phyloP scores from a whole-genome alignment of 495 filamentous ascomycete genomes.

The Hypoxylon lienhwacheense region DNA sequence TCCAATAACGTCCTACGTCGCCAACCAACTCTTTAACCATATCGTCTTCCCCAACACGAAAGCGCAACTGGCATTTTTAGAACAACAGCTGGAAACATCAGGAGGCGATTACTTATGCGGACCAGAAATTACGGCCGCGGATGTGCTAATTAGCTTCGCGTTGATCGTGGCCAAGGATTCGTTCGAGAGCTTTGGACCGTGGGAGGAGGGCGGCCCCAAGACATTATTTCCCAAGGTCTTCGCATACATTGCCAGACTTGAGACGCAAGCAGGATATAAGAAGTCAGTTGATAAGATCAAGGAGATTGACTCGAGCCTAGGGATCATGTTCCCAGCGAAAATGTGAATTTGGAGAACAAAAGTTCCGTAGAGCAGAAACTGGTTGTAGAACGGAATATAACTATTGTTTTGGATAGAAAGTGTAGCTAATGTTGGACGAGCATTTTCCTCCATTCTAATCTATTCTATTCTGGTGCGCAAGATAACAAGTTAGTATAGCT shows the following conservation, averaged over 20 bases:
- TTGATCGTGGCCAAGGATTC: constrained; percentile 60
- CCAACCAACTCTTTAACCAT: constrained; percentile 57
- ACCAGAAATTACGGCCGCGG: constrained; percentile 69
- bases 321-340: constrained; percentile 19
- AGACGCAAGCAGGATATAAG: constrained; percentile 63
- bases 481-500: too few relatives aligned
- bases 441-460: too few relatives aligned
- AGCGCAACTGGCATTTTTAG: constrained; percentile 70
- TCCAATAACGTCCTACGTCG: constrained; percentile 68
- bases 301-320: constrained; percentile 57
- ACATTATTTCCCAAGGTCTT: constrained; percentile 50
- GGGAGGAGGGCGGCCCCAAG: constrained; percentile 28
- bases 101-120: constrained; percentile 73
- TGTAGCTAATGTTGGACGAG: too few relatives aligned
- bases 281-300: constrained; percentile 59
- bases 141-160: constrained; percentile 79
- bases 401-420: too few relatives aligned
- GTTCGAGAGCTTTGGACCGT: constrained; percentile 52
- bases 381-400: too few relatives aligned
- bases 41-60: constrained; percentile 67
- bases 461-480: too few relatives aligned
- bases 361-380: too few relatives aligned
- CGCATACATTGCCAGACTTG: constrained; percentile 64
- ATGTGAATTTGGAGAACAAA: neutral
- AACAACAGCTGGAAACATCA: constrained; percentile 66